These are phyloP conservation scores for Auricularia sp. DNA, from an alignment of 768 basidiomycete genomes.

Conservation along the genomic window DNA sequence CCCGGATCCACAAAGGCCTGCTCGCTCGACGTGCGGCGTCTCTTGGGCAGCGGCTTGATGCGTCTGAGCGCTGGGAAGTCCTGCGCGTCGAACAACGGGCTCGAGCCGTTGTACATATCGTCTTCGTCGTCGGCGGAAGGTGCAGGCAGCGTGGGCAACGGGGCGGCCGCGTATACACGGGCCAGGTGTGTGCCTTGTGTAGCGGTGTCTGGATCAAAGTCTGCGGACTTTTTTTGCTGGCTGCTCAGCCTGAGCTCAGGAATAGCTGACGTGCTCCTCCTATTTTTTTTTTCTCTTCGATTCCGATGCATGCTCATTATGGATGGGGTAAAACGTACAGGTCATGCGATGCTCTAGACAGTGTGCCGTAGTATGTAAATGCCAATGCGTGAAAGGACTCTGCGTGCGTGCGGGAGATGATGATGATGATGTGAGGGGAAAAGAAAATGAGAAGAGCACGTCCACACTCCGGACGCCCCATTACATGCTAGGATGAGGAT, in stretches of 20 bases:
- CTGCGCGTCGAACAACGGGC: slow-evolving; percentile 54
- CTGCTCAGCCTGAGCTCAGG: too few species aligned
- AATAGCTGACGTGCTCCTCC: too few species aligned
- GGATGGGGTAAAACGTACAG: background rate
- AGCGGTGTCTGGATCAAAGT: background rate
- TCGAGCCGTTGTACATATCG: slow-evolving; percentile 19
- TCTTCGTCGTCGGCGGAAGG: background rate
- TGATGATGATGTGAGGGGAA: slow-evolving; percentile 2
- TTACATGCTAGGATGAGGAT: background rate
- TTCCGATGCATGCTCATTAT: slow-evolving; percentile 2
- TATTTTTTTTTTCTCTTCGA: background rate
- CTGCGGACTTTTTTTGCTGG: background rate
- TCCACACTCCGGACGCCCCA: background rate
- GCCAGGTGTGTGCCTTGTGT: background rate
- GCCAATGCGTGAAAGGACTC: background rate
- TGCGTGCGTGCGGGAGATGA: background rate
- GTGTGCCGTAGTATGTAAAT: background rate
- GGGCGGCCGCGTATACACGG: too few species aligned
- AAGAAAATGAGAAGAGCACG: slow-evolving; percentile 1
- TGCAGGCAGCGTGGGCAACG: too few species aligned
- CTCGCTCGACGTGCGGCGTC: slow-evolving; percentile 41
- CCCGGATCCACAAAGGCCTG: background rate
- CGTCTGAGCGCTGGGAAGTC: slow-evolving; percentile 53
- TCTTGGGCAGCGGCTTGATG: slow-evolving; percentile 71
- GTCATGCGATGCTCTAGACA: background rate